Base-by-base conservation (phyloP, 2,329 filamentous ascomycete genomes). In the Cladosporium sp. region DNA sequence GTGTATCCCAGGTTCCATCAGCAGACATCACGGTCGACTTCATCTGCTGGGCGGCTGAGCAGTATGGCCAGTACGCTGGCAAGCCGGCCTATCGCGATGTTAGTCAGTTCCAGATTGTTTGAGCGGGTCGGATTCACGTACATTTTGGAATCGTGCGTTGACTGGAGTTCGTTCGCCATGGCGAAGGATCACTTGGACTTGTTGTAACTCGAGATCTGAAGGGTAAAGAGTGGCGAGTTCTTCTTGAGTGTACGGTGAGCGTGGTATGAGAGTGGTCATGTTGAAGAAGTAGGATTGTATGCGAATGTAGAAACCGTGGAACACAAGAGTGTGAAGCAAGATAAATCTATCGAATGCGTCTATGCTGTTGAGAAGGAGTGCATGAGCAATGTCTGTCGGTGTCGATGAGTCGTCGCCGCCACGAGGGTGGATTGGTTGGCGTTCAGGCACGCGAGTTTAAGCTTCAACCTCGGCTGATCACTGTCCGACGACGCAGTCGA, bases 171-270 rank as follows among this genome's bases (percentile, higher is more conserved):
- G 89, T 81, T 90, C 88, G 65, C 76, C 76, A 67, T 78, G 76
- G 25, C 76, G 71, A 21, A 78, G 72, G n/a, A 89, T 85, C 72
- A 98, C 85, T 81, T 99, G 95, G 58, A 98, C 95, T 67, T 95
- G 87, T 76, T 95, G 91, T 39, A 99, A 87, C 76, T 94, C 86
- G 66, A 99, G 84, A 53, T 85, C 83, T 64, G 88, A 80, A 0
- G 95, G 95, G 80, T 97, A 99, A 66, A 98, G 88, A 73, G 83
- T 82, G 51, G 85, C 83, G 58, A 98, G 86, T 84, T 98, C 93
- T 66, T 91, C 89, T 70, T 88, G 81, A 53, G 89, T 88, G 81
- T 98, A 98, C 0, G 91, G 88, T 65, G 85, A 82, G 65, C 92
- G 87, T 58, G 91, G 91, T 53, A 85, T 80, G 53, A 96, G 84